Evolutionary conservation across 2,329 filamentous ascomycete species (phyloP), one percentile per base, ranked within the genome.

Genomic region (Plenodomus tracheiphilus): DNA sequence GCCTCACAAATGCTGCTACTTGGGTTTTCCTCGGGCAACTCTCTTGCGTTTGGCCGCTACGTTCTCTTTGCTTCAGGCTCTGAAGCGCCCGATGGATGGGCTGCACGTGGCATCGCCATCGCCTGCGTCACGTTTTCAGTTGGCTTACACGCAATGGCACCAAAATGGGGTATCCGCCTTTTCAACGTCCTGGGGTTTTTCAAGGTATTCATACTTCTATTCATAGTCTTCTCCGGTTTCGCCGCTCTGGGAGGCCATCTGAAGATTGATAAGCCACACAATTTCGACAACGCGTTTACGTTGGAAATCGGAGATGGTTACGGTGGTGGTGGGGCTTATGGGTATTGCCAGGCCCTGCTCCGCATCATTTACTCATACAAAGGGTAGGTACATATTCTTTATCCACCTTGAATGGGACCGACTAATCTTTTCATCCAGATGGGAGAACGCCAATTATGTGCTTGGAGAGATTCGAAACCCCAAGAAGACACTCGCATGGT

Each of bases 311-410:
- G 65, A 2, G 64, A 69, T 19, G 67, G 66, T 4, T 70, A 69
- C 17, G 67, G 68, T 17, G 66, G 67, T 7, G 68, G 68, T 10
- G 65, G 65, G 7, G 66, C 67, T 2, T 71, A 69, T 39, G 63
- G 60, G 15, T 84, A 84, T 61, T 79, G 80, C 2, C 83, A 80
- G 3, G 82, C 83, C 0, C 71, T 85, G 10, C 72, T 85, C 3
- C 79, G 79, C 21, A 80, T 85, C 46, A 74, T 85, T 15, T 84
- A 85, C 71, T 82, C 79, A 13, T 85, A 84, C 71, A 82, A 81
- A 56, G 83, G 83, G 3, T 32, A 7, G 4, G 28, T 10, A 4
- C 11, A n/a, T 32, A 6, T 10, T 4, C 15, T 32, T 11, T 15
- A 4, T 15, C 11, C 9, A 10, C 4, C 4, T 7, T 15, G 28